Evolutionary conservation across 345 rosid genomes (phyloP), one percentile per base, ranked within the genome.

Genomic region (Eutrema heterophyllum): DNA sequence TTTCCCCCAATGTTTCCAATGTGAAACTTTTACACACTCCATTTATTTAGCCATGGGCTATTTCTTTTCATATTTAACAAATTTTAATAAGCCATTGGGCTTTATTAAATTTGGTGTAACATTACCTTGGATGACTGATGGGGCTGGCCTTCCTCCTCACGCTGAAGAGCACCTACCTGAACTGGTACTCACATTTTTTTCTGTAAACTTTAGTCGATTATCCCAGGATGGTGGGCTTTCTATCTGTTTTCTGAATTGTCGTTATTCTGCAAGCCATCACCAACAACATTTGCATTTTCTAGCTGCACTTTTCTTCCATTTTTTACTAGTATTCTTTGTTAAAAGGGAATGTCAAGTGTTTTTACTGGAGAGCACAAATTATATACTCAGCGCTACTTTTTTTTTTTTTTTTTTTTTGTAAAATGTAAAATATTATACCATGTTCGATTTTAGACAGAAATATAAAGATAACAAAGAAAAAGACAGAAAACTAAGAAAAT

Each of bases 61-160:
- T n/a, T n/a, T n/a, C n/a, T n/a, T n/a, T n/a, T n/a, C n/a, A n/a
- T n/a, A n/a, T n/a, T n/a, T n/a, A n/a, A n/a, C n/a, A n/a, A n/a
- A n/a, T n/a, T n/a, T n/a, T n/a, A n/a, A n/a, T n/a, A n/a, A n/a
- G n/a, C n/a, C n/a, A n/a, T n/a, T n/a, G n/a, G n/a, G n/a, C n/a
- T n/a, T n/a, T n/a, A n/a, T n/a, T n/a, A n/a, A n/a, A n/a, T n/a
- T n/a, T n/a, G n/a, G n/a, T n/a, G n/a, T n/a, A n/a, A n/a, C n/a
- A 68, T 84, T 50, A 74, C 97, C 95, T 74, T 96, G 99, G 99
- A 92, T 89, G 98, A 78, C 80, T 64, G 98, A 96, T 87, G 99
- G 98, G 69, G 96, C 86, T 84, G 98, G 99, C 72, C 78, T 96
- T 58, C 96, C 98, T 66, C 75, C 87, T 59, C 87, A 89, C 64